phyloP scores from a whole-genome alignment of 2,329 filamentous ascomycete species.

The Fusarium bulbicola region DNA sequence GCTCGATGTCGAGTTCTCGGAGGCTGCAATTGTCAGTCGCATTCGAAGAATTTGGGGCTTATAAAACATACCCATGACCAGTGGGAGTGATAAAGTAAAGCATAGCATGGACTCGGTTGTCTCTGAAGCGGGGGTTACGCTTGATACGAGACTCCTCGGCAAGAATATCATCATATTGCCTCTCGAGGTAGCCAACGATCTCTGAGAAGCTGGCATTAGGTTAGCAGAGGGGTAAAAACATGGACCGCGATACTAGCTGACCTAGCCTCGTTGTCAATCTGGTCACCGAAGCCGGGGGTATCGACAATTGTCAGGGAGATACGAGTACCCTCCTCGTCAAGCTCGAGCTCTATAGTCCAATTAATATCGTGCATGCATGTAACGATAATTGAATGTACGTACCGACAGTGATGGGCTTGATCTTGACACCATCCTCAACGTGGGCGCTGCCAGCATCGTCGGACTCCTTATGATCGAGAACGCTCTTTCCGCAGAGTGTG shows the following conservation, averaged over 20 bases:
- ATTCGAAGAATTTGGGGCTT: not conserved
- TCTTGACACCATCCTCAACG: slow-evolving; percentile 95
- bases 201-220: slow-evolving; percentile 79
- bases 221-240: slow-evolving; percentile 13
- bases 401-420: slow-evolving; percentile 99
- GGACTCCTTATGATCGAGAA: slow-evolving; percentile 89
- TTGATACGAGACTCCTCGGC: slow-evolving; percentile 99
- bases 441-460: slow-evolving; percentile 91
- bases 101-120: slow-evolving; percentile 97
- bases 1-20: slow-evolving; percentile 97
- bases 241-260: slow-evolving; percentile 52
- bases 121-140: slow-evolving; percentile 99
- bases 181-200: slow-evolving; percentile 97
- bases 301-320: slow-evolving; percentile 99
- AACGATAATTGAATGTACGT: slow-evolving; percentile 38
- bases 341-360: slow-evolving; percentile 75
- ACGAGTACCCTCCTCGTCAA: slow-evolving; percentile 97
- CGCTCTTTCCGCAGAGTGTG: slow-evolving; percentile 95
- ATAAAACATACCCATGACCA: slow-evolving; percentile 78
- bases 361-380: slow-evolving; percentile 41
- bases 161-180: slow-evolving; percentile 99
- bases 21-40: slow-evolving; percentile 66
- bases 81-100: slow-evolving; percentile 99
- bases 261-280: slow-evolving; percentile 99
- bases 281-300: slow-evolving; percentile 97